A percentile compares a stretch with the other conserved stretches of the same genome.
phyloP scores from a whole-genome alignment of 495 filamentous ascomycete species.

The Neurospora sublineolata region DNA sequence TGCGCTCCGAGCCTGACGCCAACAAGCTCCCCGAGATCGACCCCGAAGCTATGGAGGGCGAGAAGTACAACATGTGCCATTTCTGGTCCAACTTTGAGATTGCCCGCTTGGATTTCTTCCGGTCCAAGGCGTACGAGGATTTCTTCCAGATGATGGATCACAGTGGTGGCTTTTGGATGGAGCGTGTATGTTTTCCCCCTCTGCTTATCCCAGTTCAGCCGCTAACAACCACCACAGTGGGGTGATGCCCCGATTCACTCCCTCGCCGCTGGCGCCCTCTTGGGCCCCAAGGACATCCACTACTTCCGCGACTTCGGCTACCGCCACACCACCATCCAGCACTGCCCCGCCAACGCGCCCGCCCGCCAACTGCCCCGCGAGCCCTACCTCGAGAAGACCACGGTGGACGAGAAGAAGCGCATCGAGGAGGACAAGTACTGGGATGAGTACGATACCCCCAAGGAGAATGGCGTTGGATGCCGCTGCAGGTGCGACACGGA shows the following conservation, averaged over 20 bases:
- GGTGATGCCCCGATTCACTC: constrained; percentile 98
- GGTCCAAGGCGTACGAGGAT: constrained; percentile 91
- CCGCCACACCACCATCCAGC: constrained; percentile 96
- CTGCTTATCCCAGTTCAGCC: neutral
- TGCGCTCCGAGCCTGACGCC: constrained; percentile 62
- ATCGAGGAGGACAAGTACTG: constrained; percentile 95
- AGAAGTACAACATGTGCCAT: constrained; percentile 99
- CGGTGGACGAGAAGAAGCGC: constrained; percentile 72
- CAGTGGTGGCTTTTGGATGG: constrained; percentile 97
- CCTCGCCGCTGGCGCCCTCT: constrained; percentile 80
- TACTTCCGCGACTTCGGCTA: constrained; percentile 99
- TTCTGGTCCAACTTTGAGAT: constrained; percentile 99
- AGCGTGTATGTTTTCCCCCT: constrained; percentile 55
- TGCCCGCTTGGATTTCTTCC: constrained; percentile 86
- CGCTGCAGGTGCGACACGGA: constrained; percentile 97
- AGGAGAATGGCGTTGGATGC: constrained; percentile 96
- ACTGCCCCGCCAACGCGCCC: constrained; percentile 94
- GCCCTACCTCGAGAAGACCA: constrained; percentile 78
- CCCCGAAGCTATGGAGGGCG: constrained; percentile 89
- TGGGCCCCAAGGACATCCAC: constrained; percentile 77
- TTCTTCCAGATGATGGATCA: constrained; percentile 99
- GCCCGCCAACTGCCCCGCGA: constrained; percentile 72
- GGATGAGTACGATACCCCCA: constrained; percentile 71
- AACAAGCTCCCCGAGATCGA: constrained; percentile 70
- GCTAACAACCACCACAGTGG: constrained; percentile 52